Evolutionary conservation across 805 yeast species (phyloP), one percentile per base, ranked within the genome.

Genomic region (Tetrapisispora fleetii): DNA sequence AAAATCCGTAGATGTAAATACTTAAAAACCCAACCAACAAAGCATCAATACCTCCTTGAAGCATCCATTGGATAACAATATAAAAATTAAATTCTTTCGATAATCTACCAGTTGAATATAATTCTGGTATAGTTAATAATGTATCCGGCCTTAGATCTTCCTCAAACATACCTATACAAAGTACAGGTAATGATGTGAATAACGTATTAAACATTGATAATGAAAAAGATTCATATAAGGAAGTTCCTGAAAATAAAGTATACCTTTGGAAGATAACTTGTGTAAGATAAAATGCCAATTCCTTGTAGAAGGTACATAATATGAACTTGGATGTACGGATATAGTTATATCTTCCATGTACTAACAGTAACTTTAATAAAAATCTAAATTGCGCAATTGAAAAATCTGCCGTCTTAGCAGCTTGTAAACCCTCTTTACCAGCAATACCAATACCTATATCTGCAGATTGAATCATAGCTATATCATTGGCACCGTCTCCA

Each of bases 401-500:
- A 60, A 87, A 93, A 67, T 93, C 99, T 0, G 97, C 82, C 0
- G 96, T 77, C 57, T 99, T 74, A 0, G 99, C 96, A 0, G 99
- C 99, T 60, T 93, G 99, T 40, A 93, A 70, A 1, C 99, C 99
- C 67, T 93, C 99, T 57, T 84, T 85, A 36, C 99, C 99, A 1
- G 98, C 90, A 47, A 93, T 93, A 28, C 99, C 99, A 53, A 93
- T 79, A 28, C 99, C 99, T 48, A 93, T 88, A 66, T 93, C 98
- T 0, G 99, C 99, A 60, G 95, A 84, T 69, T 93, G 97, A 52
- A 93, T 93, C 99, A 93, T 93, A 1, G 99, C 98, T 62, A 93
- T 90, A 67, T 93, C 99, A 63, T 93, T 93, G 2, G 99, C 99
- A 54, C 99, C 99, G 68, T 93, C 99, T 8, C 99, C 99, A 62